Conservation (phyloP, 495 filamentous ascomycete species). For the Aspergillus funiculosus region DNA sequence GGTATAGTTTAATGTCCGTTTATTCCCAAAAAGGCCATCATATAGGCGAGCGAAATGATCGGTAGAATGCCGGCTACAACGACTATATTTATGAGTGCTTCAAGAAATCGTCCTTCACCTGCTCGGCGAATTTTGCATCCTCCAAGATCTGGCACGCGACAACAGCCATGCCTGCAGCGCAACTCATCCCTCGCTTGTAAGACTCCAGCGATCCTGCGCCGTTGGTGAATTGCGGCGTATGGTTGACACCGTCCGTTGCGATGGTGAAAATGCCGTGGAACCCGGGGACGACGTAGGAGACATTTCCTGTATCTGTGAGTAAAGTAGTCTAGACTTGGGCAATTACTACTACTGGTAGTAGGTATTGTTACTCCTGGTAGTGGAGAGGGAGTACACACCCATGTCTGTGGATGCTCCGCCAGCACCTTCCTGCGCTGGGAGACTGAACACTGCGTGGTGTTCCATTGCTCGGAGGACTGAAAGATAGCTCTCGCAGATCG, state of each 20-base stretch:
- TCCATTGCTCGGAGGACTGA: conserved; percentile 44
- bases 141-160: conserved; percentile 44
- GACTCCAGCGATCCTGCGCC: conserved; percentile 48
- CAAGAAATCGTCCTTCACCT: conserved; percentile 27
- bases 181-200: conserved; percentile 40
- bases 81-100: background rate
- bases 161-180: conserved; percentile 53
- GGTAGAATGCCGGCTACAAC: conserved; percentile 18
- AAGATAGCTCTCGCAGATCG: conserved; percentile 47
- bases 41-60: conserved; percentile 28
- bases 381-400: conserved; percentile 25
- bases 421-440: conserved; percentile 20
- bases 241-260: conserved; percentile 43
- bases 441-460: conserved; percentile 37
- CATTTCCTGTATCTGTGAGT: conserved; percentile 43
- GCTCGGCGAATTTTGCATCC: conserved; percentile 36
- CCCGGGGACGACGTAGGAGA: conserved; percentile 50
- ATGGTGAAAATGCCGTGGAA: conserved; percentile 56
- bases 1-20: conserved; percentile 37
- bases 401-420: conserved; percentile 36
- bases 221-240: conserved; percentile 49
- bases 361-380: background rate
- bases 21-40: conserved; percentile 50
- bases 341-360: no score
- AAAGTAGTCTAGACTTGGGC: no score